phyloP scores from a whole-genome alignment of 1,139 yeast genomes.

The Sugiyamaella xylanicola region DNA sequence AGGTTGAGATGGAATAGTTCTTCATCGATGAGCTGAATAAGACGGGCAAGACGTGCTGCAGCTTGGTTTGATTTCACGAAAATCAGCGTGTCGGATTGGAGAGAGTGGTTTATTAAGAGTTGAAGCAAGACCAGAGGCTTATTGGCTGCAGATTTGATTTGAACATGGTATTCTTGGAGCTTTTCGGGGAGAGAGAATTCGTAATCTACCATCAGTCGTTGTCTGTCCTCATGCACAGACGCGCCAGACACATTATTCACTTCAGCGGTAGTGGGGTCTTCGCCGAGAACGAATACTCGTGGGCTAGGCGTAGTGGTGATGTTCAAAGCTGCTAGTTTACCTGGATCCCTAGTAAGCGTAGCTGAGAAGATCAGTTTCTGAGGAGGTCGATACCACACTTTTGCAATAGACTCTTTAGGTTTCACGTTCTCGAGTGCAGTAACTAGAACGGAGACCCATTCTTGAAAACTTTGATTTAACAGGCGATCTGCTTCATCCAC shows the following conservation, averaged over 20 bases:
- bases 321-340: conserved; percentile 70
- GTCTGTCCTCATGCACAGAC: conserved; percentile 37
- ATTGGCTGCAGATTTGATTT: conserved; percentile 41
- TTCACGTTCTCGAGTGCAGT: conserved; percentile 46
- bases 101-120: conserved; percentile 47
- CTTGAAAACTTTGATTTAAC: conserved; percentile 87
- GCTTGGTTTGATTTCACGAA: conserved; percentile 89
- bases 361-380: conserved; percentile 85
- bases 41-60: conserved; percentile 68
- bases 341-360: conserved; percentile 91
- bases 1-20: conserved; percentile 31
- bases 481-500: conserved; percentile 95
- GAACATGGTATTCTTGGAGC: conserved; percentile 40
- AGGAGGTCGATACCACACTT: conserved; percentile 39
- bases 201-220: conserved; percentile 49
- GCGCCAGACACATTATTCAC: conserved; percentile 21
- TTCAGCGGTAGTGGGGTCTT: conserved; percentile 19
- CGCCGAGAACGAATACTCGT: conserved; percentile 65
- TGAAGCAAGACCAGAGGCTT: conserved; percentile 75
- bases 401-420: conserved; percentile 24
- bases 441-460: conserved; percentile 81
- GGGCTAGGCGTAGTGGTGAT: conserved; percentile 68
- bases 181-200: conserved; percentile 49
- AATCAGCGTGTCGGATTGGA: conserved; percentile 50
- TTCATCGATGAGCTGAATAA: conserved; percentile 53